Evolutionary conservation across 352 stramenopile species (phyloP).

Genomic region (Pilasporangium apinafurcum): DNA sequence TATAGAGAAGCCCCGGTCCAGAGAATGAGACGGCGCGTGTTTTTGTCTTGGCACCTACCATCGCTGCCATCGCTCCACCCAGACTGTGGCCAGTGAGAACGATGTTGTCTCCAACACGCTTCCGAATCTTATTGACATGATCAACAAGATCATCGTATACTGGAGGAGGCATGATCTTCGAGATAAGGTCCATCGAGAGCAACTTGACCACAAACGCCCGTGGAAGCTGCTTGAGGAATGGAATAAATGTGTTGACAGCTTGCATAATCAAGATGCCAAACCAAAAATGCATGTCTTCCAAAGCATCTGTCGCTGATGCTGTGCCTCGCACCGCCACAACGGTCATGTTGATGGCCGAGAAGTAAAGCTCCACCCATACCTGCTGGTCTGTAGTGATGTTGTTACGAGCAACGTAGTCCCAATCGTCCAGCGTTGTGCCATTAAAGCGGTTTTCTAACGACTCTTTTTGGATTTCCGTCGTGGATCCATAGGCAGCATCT

Average conservation of each 20-base stretch:
- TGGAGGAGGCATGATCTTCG: constrained; percentile 48
- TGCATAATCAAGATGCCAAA: constrained; percentile 87
- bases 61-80: constrained; percentile 65
- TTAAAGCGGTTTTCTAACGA: constrained; percentile 72
- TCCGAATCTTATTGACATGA: constrained; percentile 33
- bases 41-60: constrained; percentile 71
- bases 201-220: constrained; percentile 61
- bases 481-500: constrained; percentile 66
- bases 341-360: constrained; percentile 71
- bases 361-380: constrained; percentile 80
- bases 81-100: constrained; percentile 77
- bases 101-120: constrained; percentile 44
- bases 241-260: constrained; percentile 68
- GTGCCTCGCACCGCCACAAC: constrained; percentile 78
- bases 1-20: constrained; percentile 65
- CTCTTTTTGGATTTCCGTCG: constrained; percentile 50
- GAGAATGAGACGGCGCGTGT: constrained; percentile 73
- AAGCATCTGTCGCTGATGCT: constrained; percentile 64
- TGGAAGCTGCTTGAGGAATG: constrained; percentile 80
- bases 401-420: constrained; percentile 66
- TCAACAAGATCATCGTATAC: constrained; percentile 55
- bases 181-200: constrained; percentile 69
- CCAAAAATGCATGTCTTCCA: constrained; percentile 84
- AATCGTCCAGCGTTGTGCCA: constrained; percentile 58
- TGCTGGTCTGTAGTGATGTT: constrained; percentile 68